These are phyloP conservation scores for Malus sylvestris DNA, from an alignment of 306 rosid species.

Conservation along the genomic window DNA sequence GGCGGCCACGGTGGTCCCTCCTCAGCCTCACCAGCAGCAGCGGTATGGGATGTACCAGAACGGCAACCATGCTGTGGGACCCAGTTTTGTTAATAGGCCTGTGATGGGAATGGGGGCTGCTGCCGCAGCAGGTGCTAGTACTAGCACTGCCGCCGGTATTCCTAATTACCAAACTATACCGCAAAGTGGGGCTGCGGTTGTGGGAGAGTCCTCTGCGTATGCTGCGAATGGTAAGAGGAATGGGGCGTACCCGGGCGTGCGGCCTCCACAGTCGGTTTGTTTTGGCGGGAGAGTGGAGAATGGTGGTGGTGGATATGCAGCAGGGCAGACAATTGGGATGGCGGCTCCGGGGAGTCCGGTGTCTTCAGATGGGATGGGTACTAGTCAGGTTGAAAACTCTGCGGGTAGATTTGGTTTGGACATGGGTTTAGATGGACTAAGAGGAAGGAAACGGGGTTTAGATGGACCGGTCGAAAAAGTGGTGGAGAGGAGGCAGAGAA, in stretches of 20 bases:
- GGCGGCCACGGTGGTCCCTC: background rate
- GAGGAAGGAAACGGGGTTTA: conserved; percentile 66
- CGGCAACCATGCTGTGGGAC: conserved; percentile 23
- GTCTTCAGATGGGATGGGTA: conserved; percentile 59
- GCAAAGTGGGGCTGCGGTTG: conserved; percentile 22
- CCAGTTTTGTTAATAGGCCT: conserved; percentile 32
- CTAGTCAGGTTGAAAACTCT: conserved; percentile 32
- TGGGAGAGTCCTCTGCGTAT: conserved; percentile 45
- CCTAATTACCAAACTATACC: conserved; percentile 30
- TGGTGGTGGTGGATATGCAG: conserved; percentile 44
- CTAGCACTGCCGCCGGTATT: conserved; percentile 16
- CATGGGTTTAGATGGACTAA: conserved; percentile 31
- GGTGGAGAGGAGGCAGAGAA: conserved; percentile 92
- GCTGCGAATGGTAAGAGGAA: conserved; percentile 44
- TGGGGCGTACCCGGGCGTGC: conserved; percentile 19
- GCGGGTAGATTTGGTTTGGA: conserved; percentile 51
- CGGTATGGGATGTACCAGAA: conserved; percentile 38
- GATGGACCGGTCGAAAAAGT: conserved; percentile 87
- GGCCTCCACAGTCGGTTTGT: conserved; percentile 25
- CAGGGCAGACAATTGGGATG: conserved; percentile 35
- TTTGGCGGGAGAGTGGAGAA: conserved; percentile 56
- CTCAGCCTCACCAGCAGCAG: conserved; percentile 20
- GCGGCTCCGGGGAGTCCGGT: conserved; percentile 52
- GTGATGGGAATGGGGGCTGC: conserved; percentile 22
- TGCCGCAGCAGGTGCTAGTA: conserved; percentile 3